A percentile compares a stretch with the other conserved stretches of the same genome.
These are phyloP conservation scores for Fusarium buharicum DNA, from an alignment of 2,329 filamentous ascomycete genomes.

Conservation along the genomic window DNA sequence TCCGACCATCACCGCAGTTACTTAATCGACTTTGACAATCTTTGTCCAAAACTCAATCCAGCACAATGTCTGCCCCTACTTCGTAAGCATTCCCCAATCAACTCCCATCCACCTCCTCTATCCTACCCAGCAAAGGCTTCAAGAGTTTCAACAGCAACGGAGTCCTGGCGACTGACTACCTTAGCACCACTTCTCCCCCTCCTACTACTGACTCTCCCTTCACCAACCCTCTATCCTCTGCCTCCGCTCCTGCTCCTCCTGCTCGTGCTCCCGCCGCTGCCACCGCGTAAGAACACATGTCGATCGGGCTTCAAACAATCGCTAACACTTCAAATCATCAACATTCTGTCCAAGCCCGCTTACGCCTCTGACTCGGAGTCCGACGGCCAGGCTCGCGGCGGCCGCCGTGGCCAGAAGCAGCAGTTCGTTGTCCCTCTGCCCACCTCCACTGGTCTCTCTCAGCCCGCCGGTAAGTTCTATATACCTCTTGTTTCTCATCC, in stretches of 20 bases:
- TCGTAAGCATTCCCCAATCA: slow-evolving; percentile 35
- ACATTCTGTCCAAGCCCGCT: slow-evolving; percentile 45
- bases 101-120: neutral
- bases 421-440: slow-evolving; percentile 46
- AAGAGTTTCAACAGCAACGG: slow-evolving; percentile 11
- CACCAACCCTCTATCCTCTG: slow-evolving; percentile 36
- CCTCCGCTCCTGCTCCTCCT: slow-evolving; percentile 29
- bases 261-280: slow-evolving; percentile 24
- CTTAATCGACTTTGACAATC: slow-evolving; percentile 26
- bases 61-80: slow-evolving; percentile 45
- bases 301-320: neutral
- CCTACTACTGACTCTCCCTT: slow-evolving; percentile 31
- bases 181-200: neutral
- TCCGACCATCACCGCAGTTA: slow-evolving; percentile 25
- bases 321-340: slow-evolving; percentile 22
- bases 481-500: too few species aligned
- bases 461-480: slow-evolving; percentile 45
- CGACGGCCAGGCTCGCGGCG: slow-evolving; percentile 47
- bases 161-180: slow-evolving; percentile 30
- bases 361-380: slow-evolving; percentile 48
- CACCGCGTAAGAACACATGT: slow-evolving; percentile 36
- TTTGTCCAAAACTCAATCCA: slow-evolving; percentile 33
- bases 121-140: slow-evolving; percentile 1
- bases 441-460: slow-evolving; percentile 51
- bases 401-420: slow-evolving; percentile 43